Evolutionary conservation across 2,329 filamentous ascomycete species (phyloP).

Genomic region (Neonectria coccinea): DNA sequence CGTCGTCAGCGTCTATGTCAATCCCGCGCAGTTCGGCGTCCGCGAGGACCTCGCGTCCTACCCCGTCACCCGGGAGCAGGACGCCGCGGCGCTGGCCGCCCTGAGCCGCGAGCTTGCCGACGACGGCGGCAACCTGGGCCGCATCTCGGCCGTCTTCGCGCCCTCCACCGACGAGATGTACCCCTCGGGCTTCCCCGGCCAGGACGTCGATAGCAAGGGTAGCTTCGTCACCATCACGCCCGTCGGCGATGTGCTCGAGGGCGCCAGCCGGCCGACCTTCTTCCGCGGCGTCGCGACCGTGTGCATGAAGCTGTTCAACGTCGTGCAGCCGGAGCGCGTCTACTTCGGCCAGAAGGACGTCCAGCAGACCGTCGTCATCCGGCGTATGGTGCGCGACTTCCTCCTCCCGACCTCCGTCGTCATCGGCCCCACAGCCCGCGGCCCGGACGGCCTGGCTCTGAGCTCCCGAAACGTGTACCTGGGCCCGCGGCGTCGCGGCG

Average conservation of each 20-base stretch:
- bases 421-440: slow-evolving; percentile 80
- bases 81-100: slow-evolving; percentile 73
- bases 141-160: slow-evolving; percentile 86
- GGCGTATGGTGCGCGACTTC: slow-evolving; percentile 88
- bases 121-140: slow-evolving; percentile 69
- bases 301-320: slow-evolving; percentile 80
- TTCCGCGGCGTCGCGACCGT: slow-evolving; percentile 97
- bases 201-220: slow-evolving; percentile 79
- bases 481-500: slow-evolving; percentile 76
- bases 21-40: slow-evolving; percentile 94
- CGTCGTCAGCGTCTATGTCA: slow-evolving; percentile 93
- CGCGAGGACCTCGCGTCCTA: slow-evolving; percentile 90
- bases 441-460: slow-evolving; percentile 85
- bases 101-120: slow-evolving; percentile 80
- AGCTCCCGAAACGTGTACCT: slow-evolving; percentile 96
- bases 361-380: slow-evolving; percentile 93
- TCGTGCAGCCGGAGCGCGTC: slow-evolving; percentile 72
- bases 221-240: slow-evolving; percentile 94
- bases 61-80: slow-evolving; percentile 87
- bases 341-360: slow-evolving; percentile 99
- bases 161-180: slow-evolving; percentile 89
- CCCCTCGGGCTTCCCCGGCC: slow-evolving; percentile 80
- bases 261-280: slow-evolving; percentile 88
- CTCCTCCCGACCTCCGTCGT: slow-evolving; percentile 80
- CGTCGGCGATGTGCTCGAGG: slow-evolving; percentile 83